A percentile compares a stretch with the other conserved stretches of the same genome.
Conservation (phyloP, 495 filamentous ascomycete species). For the Antarctomyces pellizariae region DNA sequence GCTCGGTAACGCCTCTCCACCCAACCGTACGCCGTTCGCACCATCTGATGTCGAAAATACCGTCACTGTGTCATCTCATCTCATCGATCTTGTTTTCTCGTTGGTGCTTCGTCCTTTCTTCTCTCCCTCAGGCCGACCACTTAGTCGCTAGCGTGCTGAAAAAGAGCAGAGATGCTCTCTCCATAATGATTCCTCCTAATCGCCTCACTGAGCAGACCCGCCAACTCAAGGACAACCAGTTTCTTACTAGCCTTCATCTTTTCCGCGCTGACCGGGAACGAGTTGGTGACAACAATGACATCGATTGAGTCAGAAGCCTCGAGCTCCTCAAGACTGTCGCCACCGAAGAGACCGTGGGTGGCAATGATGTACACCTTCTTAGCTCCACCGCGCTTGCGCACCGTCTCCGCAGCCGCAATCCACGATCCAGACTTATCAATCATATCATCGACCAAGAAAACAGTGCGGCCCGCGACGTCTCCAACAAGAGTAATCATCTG, state of each 20-base stretch:
- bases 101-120: slow-evolving; percentile 3
- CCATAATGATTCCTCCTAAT: slow-evolving; percentile 90
- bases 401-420: slow-evolving; percentile 96
- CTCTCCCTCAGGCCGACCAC: slow-evolving; percentile 5
- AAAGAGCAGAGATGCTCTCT: slow-evolving; percentile 67
- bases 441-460: slow-evolving; percentile 96
- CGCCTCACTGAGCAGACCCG: slow-evolving; percentile 67
- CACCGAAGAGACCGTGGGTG: slow-evolving; percentile 84
- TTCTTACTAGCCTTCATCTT: slow-evolving; percentile 51
- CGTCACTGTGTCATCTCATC: slow-evolving; percentile 2
- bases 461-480: slow-evolving; percentile 62
- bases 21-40: slow-evolving; percentile 4
- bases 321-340: slow-evolving; percentile 73
- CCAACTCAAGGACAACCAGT: slow-evolving; percentile 71
- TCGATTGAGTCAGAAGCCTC: slow-evolving; percentile 82
- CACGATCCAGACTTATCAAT: slow-evolving; percentile 92
- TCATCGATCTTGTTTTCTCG: slow-evolving; percentile 6
- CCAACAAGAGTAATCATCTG: slow-evolving; percentile 92
- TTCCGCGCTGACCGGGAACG: slow-evolving; percentile 65
- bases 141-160: slow-evolving; percentile 44
- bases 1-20: slow-evolving; percentile 1
- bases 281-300: slow-evolving; percentile 85
- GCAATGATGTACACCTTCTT: slow-evolving; percentile 95
- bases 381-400: slow-evolving; percentile 75
- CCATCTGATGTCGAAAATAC: slow-evolving; percentile 2